These are phyloP conservation scores for Fraxinus ornus DNA, from an alignment of 305 asterid species.

Conservation along the genomic window DNA sequence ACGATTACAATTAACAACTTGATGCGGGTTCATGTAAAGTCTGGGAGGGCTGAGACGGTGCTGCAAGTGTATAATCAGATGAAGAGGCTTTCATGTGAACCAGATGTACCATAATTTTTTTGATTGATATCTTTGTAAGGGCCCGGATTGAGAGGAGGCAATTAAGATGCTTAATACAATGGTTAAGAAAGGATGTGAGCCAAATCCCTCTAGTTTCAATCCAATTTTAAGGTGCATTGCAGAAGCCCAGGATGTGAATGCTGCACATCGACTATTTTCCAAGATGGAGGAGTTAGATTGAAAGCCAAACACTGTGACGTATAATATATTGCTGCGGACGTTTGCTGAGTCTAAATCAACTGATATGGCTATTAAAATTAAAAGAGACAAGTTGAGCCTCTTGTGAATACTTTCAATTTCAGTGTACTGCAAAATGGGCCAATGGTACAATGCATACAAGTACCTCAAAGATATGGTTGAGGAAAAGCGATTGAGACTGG, in stretches of 20 bases:
- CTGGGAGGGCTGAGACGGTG: slow-evolving; percentile 80
- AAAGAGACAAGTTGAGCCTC: slow-evolving; percentile 81
- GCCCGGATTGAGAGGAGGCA: neutral
- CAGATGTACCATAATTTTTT: slow-evolving; percentile 68
- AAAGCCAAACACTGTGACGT: slow-evolving; percentile 64
- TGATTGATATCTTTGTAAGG: slow-evolving; percentile 59
- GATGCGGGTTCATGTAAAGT: slow-evolving; percentile 89
- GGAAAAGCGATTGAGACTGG: slow-evolving; percentile 68
- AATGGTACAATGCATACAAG: slow-evolving; percentile 83
- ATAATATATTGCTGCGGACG: slow-evolving; percentile 83
- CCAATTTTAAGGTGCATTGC: slow-evolving; percentile 76
- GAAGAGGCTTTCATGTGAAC: slow-evolving; percentile 67
- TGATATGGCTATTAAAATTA: slow-evolving; percentile 85
- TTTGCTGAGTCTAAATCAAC: slow-evolving; percentile 63
- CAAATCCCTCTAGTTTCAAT: slow-evolving; percentile 64
- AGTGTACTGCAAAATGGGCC: slow-evolving; percentile 79
- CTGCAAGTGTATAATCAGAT: slow-evolving; percentile 80
- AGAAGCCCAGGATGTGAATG: slow-evolving; percentile 68
- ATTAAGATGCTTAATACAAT: slow-evolving; percentile 26
- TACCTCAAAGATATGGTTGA: slow-evolving; percentile 77
- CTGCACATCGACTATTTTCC: slow-evolving; percentile 63
- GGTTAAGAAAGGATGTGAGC: slow-evolving; percentile 64
- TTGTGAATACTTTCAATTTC: slow-evolving; percentile 70
- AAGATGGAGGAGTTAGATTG: slow-evolving; percentile 75
- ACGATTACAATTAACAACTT: slow-evolving; percentile 72